Evolutionary conservation across 179 eudicot genomes (phyloP).

Genomic region (Beta corolliflora): DNA sequence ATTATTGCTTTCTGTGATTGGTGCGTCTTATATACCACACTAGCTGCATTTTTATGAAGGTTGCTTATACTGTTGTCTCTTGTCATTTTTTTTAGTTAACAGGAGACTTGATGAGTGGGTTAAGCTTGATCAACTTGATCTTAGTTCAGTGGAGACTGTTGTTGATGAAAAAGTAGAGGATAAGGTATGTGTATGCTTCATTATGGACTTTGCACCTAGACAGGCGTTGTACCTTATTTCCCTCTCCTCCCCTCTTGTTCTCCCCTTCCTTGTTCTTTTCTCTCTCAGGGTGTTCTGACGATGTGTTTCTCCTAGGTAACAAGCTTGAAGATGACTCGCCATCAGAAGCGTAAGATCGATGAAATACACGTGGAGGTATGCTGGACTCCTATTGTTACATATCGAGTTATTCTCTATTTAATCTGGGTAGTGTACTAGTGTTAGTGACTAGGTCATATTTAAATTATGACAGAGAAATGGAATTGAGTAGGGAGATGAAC

Average conservation of each 20-base stretch:
- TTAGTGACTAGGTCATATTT: background rate
- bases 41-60: background rate
- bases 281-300: constrained; percentile 17
- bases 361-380: constrained; percentile 95
- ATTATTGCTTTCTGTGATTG: background rate
- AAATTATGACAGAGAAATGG: background rate
- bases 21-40: background rate
- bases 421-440: background rate
- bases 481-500: background rate
- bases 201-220: background rate
- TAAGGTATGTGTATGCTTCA: constrained; percentile 53
- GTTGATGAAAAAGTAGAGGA: constrained; percentile 98
- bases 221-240: background rate
- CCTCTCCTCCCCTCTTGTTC: background rate
- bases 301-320: constrained; percentile 54
- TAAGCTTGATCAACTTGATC: constrained; percentile 95
- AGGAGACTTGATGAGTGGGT: constrained; percentile 99
- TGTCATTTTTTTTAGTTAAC: constrained; percentile 52
- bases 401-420: background rate
- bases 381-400: background rate
- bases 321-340: constrained; percentile 96
- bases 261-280: background rate
- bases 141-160: constrained; percentile 83
- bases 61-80: background rate
- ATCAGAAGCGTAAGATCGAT: constrained; percentile 95